Evolutionary conservation across 2,329 filamentous ascomycete genomes (phyloP), one percentile per base, ranked within the genome.

Genomic region (Fusarium algeriense): DNA sequence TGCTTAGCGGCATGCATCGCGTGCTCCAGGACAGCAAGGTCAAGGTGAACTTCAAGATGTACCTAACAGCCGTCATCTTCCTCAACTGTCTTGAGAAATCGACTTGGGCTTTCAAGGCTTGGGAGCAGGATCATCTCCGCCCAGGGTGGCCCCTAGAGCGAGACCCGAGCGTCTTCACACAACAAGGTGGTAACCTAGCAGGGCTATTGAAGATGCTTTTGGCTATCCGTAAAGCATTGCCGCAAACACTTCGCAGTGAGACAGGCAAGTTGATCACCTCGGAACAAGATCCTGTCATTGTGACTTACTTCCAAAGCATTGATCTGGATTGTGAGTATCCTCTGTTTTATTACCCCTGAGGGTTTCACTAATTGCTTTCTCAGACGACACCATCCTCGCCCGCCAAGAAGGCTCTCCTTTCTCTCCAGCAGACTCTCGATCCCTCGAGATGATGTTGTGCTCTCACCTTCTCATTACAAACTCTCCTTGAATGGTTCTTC

Each of bases 21-120:
- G 83, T 86, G 40, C 81, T 91, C 35, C 86, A 90, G 64, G 88
- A 90, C 74, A 88, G 87, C 78, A 89, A 89, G 74, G 85, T 84
- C 60, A 88, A 86, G 73, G 84, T 89, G 57, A 86, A 86, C 35
- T 90, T 90, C 74, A 85, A 85, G 70, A 87, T 90, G 79, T 91
- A 89, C 73, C 84, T 91, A 26, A 86, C 89, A 5, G 85, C 88
- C 6, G 78, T 91, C 60, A 86, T 91, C 58, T 86, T 91, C 67
- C 84, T 91, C 50, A 90, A 90, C 75, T 90, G 88, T 70, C 83
- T 91, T 17, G 90, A 92, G 76, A 91, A 91, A 80, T 89, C 88
- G 0, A 91, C 89, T 0, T 92, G 89, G 90, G 87, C 88, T 2
- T 91, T 91, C 80, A 90, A 90, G 69, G 89, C 88, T 4, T 92